Evolutionary conservation across 83 land plant species (phyloP), one percentile per base, ranked within the genome.

Genomic region (Thuja plicata): DNA sequence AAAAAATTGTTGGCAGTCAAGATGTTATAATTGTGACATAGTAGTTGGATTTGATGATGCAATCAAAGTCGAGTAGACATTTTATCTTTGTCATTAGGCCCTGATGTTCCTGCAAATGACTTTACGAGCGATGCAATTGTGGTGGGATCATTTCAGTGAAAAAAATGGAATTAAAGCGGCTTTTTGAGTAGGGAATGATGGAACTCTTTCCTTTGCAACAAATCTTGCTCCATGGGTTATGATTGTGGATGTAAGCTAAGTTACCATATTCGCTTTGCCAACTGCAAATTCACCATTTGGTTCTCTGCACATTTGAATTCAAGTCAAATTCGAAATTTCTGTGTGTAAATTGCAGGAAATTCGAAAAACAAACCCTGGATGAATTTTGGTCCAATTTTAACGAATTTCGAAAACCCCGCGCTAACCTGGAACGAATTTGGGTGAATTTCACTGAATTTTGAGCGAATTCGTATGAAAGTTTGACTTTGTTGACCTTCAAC

Each of bases 1-100:
- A 96, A 85, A 96, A 96, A 91, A 89, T 34, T 96, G 96, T 46
- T 96, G 97, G 97, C 88, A 90, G 87, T 90, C 91, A 2, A 94
- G 94, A 52, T 94, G 97, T 90, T 93, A 90, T 82, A 95, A 96
- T 87, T 91, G 92, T 35, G 97, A 96, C 89, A 66, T 96, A 37
- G 78, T 96, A 34, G 96, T 95, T 27, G 97, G 96, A 15, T 95
- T 95, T 78, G 97, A 96, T 90, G 96, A 95, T 90, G 97, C 97
- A 38, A 94, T 96, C 50, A 92, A 88, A 66, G 97, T 89, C 96
- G 97, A 17, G 97, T 95, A 34, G 92, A 95, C 57, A 90, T 96
- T 3, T 24, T 96, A 27, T 94, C 97, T 8, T 52, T 96, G 83
- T 96, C 97, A 46, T 87, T 96, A 27, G 97, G 96, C 62, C 92